Conservation (phyloP, 176 grass and related monocot species). For the Triticum timopheevii region DNA sequence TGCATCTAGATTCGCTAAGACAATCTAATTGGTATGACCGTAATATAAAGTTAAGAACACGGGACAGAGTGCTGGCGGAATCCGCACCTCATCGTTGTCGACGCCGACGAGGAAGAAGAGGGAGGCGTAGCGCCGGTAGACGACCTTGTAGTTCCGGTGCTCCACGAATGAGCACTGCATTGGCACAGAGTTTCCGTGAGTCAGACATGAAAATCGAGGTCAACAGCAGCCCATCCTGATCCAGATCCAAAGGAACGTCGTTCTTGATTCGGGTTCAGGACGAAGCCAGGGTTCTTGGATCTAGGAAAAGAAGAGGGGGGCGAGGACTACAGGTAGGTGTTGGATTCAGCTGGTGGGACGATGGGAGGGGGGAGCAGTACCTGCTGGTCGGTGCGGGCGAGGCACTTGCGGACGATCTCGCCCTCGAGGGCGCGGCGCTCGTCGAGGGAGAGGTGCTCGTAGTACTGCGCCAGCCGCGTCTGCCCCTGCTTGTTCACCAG, state of each 20-base stretch:
- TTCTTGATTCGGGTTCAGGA: neutral
- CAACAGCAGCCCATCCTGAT: neutral
- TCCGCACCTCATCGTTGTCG: constrained; percentile 84
- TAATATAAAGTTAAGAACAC: neutral
- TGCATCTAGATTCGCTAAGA: neutral
- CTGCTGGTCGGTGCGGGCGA: constrained; percentile 96
- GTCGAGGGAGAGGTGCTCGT: constrained; percentile 95
- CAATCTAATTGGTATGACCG: neutral
- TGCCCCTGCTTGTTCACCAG: constrained; percentile 99
- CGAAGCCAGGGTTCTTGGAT: neutral
- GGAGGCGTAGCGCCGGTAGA: constrained; percentile 94
- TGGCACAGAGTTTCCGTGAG: neutral
- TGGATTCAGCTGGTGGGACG: neutral
- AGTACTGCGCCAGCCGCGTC: constrained; percentile 96
- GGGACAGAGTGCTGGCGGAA: neutral
- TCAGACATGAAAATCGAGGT: neutral
- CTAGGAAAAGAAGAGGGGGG: neutral
- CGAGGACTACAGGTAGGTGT: neutral
- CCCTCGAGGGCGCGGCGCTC: constrained; percentile 95
- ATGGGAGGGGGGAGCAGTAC: neutral
- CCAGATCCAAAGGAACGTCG: constrained; percentile 25
- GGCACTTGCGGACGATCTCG: constrained; percentile 99
- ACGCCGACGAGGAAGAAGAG: constrained; percentile 98
- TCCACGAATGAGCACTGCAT: constrained; percentile 97
- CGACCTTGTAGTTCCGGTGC: constrained; percentile 96